Percentiles rank a stretch among this genome's conserved stretches.
Conservation (phyloP, 2,329 filamentous ascomycete genomes). For the Lachnellula subtilissima region DNA sequence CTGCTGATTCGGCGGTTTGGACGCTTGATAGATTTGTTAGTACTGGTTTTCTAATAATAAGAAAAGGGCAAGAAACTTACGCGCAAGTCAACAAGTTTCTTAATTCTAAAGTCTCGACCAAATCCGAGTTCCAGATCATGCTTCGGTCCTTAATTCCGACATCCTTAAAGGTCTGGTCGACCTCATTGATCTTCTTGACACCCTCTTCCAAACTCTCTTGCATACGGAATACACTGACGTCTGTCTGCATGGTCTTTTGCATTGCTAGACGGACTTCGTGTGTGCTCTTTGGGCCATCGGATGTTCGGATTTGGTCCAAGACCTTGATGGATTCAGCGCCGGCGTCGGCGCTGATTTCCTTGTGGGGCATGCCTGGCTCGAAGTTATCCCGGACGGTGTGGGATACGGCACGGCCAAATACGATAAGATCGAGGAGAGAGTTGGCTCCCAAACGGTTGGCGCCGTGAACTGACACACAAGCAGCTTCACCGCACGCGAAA, state of each 20-base stretch:
- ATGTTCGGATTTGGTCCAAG: conserved; percentile 79
- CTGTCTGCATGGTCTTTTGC: conserved; percentile 98
- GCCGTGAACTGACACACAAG: conserved; percentile 96
- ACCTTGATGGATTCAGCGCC: conserved; percentile 82
- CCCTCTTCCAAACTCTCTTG: conserved; percentile 92
- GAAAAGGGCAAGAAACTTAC: conserved; percentile 47
- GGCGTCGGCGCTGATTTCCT: conserved; percentile 76
- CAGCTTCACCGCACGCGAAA: conserved; percentile 94
- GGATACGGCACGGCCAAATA: conserved; percentile 95
- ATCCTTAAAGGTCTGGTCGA: conserved; percentile 74
- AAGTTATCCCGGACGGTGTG: conserved; percentile 97
- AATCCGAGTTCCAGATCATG: conserved; percentile 99
- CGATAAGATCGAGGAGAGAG: conserved; percentile 93
- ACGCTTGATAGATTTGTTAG: conserved; percentile 44
- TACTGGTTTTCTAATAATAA: conserved; percentile 1
- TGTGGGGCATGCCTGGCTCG: conserved; percentile 73
- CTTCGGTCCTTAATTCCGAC: conserved; percentile 96
- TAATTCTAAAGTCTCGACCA: conserved; percentile 93
- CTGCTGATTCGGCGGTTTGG: conserved; percentile 87
- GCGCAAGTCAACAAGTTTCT: conserved; percentile 95
- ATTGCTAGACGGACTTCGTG: conserved; percentile 84
- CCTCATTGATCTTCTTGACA: conserved; percentile 79
- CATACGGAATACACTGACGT: conserved; percentile 86
- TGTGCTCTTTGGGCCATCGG: conserved; percentile 80
- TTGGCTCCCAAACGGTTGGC: conserved; percentile 98